Percentiles rank a stretch among this genome's conserved stretches.
Conservation (phyloP, 352 stramenopile species). For the Globisporangium spiculum region DNA sequence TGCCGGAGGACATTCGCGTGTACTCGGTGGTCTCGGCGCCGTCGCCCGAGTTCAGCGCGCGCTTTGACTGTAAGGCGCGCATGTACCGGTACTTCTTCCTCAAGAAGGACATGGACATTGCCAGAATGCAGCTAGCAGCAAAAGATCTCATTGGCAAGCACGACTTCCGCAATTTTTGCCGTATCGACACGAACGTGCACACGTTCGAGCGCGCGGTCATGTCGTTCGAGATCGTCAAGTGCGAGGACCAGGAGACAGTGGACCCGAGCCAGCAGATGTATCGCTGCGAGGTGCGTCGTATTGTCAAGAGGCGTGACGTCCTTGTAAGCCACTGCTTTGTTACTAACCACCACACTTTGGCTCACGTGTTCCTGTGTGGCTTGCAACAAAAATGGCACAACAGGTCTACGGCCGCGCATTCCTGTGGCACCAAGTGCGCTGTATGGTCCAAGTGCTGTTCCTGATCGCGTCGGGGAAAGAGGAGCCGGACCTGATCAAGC, state of each 20-base stretch:
- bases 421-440: conserved; percentile 99
- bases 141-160: conserved; percentile 91
- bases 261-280: conserved; percentile 65
- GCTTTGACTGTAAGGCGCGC: conserved; percentile 92
- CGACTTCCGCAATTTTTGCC: conserved; percentile 99
- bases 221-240: conserved; percentile 83
- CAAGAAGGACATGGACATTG: conserved; percentile 59
- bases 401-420: conserved; percentile 92
- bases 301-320: not conserved
- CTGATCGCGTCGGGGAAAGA: conserved; percentile 93
- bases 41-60: conserved; percentile 89
- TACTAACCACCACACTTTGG: not conserved
- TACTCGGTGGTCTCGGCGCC: conserved; percentile 84
- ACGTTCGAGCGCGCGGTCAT: conserved; percentile 91
- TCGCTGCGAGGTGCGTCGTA: conserved; percentile 46
- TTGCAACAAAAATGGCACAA: not conserved
- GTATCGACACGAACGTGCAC: conserved; percentile 97
- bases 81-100: conserved; percentile 99
- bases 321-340: not conserved
- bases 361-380: not conserved
- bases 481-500: conserved; percentile 80
- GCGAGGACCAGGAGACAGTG: conserved; percentile 31
- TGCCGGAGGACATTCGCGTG: conserved; percentile 89
- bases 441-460: conserved; percentile 97
- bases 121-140: conserved; percentile 88